Conservation (phyloP, 2,329 filamentous ascomycete genomes). For the Pseudonectria foliicola region DNA sequence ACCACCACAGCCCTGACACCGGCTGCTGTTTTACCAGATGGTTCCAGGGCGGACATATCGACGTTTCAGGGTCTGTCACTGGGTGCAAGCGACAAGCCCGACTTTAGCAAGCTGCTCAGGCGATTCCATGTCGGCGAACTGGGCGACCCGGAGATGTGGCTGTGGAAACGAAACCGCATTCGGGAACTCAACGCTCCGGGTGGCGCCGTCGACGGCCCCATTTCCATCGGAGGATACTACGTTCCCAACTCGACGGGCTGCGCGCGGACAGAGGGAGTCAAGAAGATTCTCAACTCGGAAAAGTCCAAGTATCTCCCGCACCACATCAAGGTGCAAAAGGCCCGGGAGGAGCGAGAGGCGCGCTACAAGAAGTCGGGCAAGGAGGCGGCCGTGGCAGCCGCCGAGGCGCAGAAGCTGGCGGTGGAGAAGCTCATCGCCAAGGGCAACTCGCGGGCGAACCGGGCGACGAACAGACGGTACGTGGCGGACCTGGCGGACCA, state of each 20-base stretch:
- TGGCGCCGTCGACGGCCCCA: slow-evolving; percentile 23
- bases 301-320: slow-evolving; percentile 98
- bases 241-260: slow-evolving; percentile 79
- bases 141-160: slow-evolving; percentile 46
- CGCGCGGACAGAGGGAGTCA: slow-evolving; percentile 85
- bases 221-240: slow-evolving; percentile 60
- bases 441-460: slow-evolving; percentile 85
- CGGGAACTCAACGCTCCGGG: slow-evolving; percentile 44
- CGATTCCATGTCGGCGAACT: slow-evolving; percentile 39
- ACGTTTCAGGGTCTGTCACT: slow-evolving; percentile 39
- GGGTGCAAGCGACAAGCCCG: slow-evolving; percentile 39
- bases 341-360: slow-evolving; percentile 85
- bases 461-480: slow-evolving; percentile 89
- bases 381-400: slow-evolving; percentile 57
- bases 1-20: slow-evolving; percentile 38
- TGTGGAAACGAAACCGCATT: slow-evolving; percentile 51
- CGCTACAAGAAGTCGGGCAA: slow-evolving; percentile 58
- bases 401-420: slow-evolving; percentile 64
- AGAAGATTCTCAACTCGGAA: slow-evolving; percentile 93
- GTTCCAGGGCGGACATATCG: slow-evolving; percentile 39
- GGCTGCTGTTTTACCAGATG: slow-evolving; percentile 38
- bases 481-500: slow-evolving; percentile 94
- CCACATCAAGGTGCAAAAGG: slow-evolving; percentile 91
- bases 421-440: slow-evolving; percentile 78
- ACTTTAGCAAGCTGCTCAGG: slow-evolving; percentile 41